Evolutionary conservation across 495 filamentous ascomycete species (phyloP).

Genomic region (Daldinia loculata): DNA sequence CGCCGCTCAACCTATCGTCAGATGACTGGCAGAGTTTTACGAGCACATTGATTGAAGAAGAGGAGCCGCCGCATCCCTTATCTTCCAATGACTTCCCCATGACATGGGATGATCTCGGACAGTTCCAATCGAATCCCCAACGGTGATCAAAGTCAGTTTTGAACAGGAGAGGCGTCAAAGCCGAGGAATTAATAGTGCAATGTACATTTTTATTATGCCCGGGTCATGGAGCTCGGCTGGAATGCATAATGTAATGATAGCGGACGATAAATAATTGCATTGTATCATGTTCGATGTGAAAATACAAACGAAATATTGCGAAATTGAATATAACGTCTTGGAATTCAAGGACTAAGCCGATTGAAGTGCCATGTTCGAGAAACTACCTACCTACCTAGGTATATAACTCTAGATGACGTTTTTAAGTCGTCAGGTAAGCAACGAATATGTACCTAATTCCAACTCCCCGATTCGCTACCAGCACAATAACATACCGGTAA

Average conservation of each 20-base stretch:
- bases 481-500: not conserved
- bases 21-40: slow-evolving; percentile 46
- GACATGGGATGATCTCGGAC: slow-evolving; percentile 44
- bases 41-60: slow-evolving; percentile 44
- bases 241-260: slow-evolving; percentile 37
- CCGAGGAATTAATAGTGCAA: slow-evolving; percentile 9
- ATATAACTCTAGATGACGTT: not conserved
- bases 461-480: not conserved
- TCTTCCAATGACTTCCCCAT: slow-evolving; percentile 39
- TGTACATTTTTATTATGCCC: slow-evolving; percentile 33
- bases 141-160: slow-evolving; percentile 8
- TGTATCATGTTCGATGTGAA: slow-evolving; percentile 12
- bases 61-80: slow-evolving; percentile 31
- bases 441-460: not conserved
- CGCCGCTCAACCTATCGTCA: slow-evolving; percentile 32
- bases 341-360: not conserved
- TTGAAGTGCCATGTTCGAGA: not conserved
- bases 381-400: not conserved
- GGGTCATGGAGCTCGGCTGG: slow-evolving; percentile 32
- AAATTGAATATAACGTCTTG: not conserved
- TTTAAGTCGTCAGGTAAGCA: not conserved
- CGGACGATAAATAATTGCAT: slow-evolving; percentile 7
- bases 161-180: not conserved
- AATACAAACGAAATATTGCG: not conserved
- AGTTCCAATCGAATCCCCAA: slow-evolving; percentile 23